These are phyloP conservation scores for Vitis rotundifolia DNA, from an alignment of 164 flowering plant genomes.

Conservation along the genomic window DNA sequence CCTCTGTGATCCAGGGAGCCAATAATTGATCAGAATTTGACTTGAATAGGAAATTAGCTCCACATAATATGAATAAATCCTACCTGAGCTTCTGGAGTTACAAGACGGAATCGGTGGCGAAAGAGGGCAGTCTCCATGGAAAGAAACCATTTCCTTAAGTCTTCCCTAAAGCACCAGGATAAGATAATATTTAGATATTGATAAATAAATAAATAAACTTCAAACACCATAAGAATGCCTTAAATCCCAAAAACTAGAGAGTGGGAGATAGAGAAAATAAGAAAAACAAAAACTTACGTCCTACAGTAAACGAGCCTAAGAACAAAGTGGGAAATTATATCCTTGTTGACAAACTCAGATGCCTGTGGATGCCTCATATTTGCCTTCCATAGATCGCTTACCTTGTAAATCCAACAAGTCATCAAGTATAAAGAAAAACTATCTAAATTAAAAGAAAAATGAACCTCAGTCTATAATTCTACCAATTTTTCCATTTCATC, in stretches of 20 bases:
- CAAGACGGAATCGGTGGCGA: conserved; percentile 59
- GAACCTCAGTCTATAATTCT: background rate
- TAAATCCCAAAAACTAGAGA: background rate
- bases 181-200: background rate
- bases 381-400: conserved; percentile 55
- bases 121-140: conserved; percentile 78
- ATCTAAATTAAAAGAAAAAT: background rate
- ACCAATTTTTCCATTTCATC: conserved; percentile 83
- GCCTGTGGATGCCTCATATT: conserved; percentile 69
- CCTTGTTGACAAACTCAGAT: conserved; percentile 63
- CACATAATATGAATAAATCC: background rate
- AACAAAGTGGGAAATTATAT: conserved; percentile 85
- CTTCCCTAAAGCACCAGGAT: conserved; percentile 51
- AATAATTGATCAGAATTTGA: background rate
- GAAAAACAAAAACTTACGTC: conserved; percentile 50
- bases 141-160: conserved; percentile 91
- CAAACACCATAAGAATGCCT: background rate
- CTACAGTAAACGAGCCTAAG: conserved; percentile 91
- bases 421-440: background rate
- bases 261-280: background rate
- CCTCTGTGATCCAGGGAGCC: conserved; percentile 37
- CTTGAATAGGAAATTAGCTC: background rate
- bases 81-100: conserved; percentile 68
- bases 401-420: conserved; percentile 34
- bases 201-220: background rate